Conservation (phyloP, 106 monocot species). For the Ottelia alismoides region DNA sequence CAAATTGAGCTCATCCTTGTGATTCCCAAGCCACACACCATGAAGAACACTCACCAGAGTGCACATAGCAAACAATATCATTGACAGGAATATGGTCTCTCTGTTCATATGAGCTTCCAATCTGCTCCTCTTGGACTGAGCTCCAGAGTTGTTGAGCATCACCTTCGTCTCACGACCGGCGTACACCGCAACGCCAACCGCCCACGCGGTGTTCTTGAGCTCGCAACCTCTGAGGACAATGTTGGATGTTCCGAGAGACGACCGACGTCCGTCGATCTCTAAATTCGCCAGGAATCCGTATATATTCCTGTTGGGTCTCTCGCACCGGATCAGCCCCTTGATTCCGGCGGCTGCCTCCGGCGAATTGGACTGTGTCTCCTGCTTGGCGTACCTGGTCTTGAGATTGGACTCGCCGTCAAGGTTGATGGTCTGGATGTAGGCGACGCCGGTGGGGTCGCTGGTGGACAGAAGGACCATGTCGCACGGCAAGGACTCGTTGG, state of each 20-base stretch:
- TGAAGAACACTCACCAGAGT: constrained; percentile 27
- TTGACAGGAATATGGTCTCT: constrained; percentile 64
- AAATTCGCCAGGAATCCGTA: constrained; percentile 73
- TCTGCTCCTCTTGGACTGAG: constrained; percentile 74
- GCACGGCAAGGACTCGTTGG: constrained; percentile 65
- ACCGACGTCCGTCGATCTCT: constrained; percentile 45
- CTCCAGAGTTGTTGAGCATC: constrained; percentile 84
- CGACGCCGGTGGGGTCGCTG: constrained; percentile 77
- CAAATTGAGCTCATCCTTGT: constrained; percentile 27
- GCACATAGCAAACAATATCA: constrained; percentile 42
- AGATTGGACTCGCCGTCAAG: constrained; percentile 91
- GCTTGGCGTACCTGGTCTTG: constrained; percentile 90
- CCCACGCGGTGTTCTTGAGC: constrained; percentile 79
- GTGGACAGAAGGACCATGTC: constrained; percentile 82
- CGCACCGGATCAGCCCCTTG: constrained; percentile 43
- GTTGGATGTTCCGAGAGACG: constrained; percentile 63
- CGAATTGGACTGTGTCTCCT: constrained; percentile 18
- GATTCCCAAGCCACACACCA: constrained; percentile 47
- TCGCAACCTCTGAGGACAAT: constrained; percentile 74
- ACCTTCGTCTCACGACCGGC: constrained; percentile 69
- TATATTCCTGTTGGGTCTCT: constrained; percentile 77
- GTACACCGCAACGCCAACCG: constrained; percentile 59
- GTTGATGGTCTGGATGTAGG: constrained; percentile 89
- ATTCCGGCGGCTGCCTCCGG: constrained; percentile 1
- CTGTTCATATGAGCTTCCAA: constrained; percentile 87